Evolutionary conservation across 768 basidiomycete genomes (phyloP).

Genomic region (Leccinum rimulosum): DNA sequence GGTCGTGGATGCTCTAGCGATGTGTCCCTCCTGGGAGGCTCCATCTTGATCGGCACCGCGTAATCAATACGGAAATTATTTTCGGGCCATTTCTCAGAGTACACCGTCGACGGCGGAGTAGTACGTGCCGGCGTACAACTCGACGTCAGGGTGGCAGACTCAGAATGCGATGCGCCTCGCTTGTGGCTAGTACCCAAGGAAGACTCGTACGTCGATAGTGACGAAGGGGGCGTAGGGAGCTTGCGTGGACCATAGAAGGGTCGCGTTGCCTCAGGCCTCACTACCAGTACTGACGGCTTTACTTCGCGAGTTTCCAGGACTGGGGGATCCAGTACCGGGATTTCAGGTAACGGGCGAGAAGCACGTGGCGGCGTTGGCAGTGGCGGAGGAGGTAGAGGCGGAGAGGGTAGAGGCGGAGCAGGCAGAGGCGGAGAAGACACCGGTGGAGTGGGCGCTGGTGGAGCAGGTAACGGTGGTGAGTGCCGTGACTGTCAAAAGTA

Average conservation of each 20-base stretch:
- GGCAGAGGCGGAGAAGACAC: constrained; percentile 17
- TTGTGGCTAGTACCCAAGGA: constrained; percentile 11
- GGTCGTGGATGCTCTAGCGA: constrained; percentile 23
- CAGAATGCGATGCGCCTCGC: constrained; percentile 20
- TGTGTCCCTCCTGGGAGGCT: constrained; percentile 19
- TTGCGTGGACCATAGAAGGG: constrained; percentile 26
- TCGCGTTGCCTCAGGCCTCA: constrained; percentile 21
- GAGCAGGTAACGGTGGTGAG: constrained; percentile 23
- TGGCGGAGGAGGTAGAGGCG: constrained; percentile 26
- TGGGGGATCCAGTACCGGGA: constrained; percentile 22
- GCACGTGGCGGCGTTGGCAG: constrained; percentile 28
- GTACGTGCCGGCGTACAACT: constrained; percentile 30
- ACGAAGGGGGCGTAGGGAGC: constrained; percentile 32
- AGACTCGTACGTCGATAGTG: constrained; percentile 26
- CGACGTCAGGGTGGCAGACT: constrained; percentile 26
- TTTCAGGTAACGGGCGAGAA: constrained; percentile 30
- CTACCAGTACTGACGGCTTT: constrained; percentile 9
- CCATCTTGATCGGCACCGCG: constrained; percentile 22
- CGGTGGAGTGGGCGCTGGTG: constrained; percentile 12
- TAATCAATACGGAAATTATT: constrained; percentile 23
- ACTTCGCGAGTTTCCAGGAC: constrained; percentile 17
- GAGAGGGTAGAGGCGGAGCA: constrained; percentile 18
- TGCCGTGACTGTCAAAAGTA: constrained; percentile 22
- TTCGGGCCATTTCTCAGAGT: constrained; percentile 33
- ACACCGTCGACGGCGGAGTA: constrained; percentile 27